Percentiles rank a stretch among this genome's conserved stretches.
phyloP scores from a whole-genome alignment of 2,329 filamentous ascomycete genomes.

The Aspergillus hiratsukae region DNA sequence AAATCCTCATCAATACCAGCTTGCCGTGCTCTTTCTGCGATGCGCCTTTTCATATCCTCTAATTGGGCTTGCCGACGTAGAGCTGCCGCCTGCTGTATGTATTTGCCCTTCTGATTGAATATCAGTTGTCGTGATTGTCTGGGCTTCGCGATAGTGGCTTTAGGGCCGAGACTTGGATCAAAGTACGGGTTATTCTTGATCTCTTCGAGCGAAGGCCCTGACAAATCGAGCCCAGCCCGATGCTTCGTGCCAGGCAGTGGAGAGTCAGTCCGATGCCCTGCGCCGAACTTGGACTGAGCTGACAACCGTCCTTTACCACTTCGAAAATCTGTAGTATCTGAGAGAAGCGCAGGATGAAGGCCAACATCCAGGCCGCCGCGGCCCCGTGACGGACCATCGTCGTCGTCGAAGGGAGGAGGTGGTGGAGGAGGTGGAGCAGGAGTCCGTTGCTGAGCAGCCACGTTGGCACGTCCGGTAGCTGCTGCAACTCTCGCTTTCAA shows the following conservation, averaged over 20 bases:
- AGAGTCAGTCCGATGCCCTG: constrained; percentile 49
- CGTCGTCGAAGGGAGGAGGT: constrained; percentile 47
- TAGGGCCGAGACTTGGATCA: constrained; percentile 62
- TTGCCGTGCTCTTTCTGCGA: constrained; percentile 80
- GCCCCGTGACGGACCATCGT: constrained; percentile 47
- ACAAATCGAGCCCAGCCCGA: constrained; percentile 51
- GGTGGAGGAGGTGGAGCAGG: constrained; percentile 28
- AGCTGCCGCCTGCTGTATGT: constrained; percentile 89
- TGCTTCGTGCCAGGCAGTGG: constrained; percentile 39
- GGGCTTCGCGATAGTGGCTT: constrained; percentile 54
- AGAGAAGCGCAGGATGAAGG: constrained; percentile 68
- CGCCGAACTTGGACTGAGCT: constrained; percentile 49
- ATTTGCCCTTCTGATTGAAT: constrained; percentile 96
- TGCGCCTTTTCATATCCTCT: constrained; percentile 90
- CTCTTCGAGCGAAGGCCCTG: constrained; percentile 55
- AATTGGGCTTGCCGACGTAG: constrained; percentile 80
- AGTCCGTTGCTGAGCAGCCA: constrained; percentile 44
- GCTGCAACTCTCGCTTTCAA: constrained; percentile 76
- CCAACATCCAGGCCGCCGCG: constrained; percentile 69
- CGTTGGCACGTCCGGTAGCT: constrained; percentile 54
- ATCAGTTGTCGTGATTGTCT: constrained; percentile 71
- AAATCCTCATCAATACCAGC: constrained; percentile 91
- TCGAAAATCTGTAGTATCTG: constrained; percentile 45
- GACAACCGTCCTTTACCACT: constrained; percentile 38
- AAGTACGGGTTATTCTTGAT: constrained; percentile 75